These are phyloP conservation scores for Durotheca rogersii DNA, from an alignment of 495 filamentous ascomycete species.

Conservation along the genomic window DNA sequence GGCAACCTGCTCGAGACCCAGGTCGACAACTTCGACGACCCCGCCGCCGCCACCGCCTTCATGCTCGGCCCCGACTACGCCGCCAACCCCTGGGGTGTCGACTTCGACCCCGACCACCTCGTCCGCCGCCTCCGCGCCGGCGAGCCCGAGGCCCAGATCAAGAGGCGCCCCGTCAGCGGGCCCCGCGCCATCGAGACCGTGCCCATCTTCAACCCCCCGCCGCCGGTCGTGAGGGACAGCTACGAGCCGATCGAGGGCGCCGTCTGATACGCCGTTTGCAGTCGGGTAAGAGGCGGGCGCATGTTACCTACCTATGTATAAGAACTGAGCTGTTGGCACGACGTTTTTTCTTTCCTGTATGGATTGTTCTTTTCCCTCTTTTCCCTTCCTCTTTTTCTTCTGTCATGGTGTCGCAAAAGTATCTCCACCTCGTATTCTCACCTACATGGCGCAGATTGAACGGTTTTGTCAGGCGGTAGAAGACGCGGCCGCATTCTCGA, in stretches of 20 bases:
- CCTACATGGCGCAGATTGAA: too few species aligned
- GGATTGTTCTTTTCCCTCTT: too few species aligned
- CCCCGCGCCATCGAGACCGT: constrained; percentile 10
- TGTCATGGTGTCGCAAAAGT: too few species aligned
- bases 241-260: constrained; percentile 10
- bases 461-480: too few species aligned
- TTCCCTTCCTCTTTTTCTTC: too few species aligned
- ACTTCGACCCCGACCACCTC: constrained; percentile 44
- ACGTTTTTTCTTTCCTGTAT: too few species aligned
- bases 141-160: constrained; percentile 34
- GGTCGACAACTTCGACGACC: constrained; percentile 45
- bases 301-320: too few species aligned
- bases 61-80: constrained; percentile 28
- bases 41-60: constrained; percentile 40
- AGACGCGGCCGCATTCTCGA: too few species aligned
- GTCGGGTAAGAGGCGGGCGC: neutral
- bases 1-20: constrained; percentile 51
- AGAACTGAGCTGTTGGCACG: too few species aligned
- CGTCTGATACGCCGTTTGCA: constrained; percentile 1
- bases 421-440: too few species aligned
- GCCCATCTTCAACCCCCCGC: constrained; percentile 15
- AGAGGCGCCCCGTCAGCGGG: constrained; percentile 35
- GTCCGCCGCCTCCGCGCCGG: constrained; percentile 36
- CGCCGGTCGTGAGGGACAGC: constrained; percentile 18
- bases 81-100: constrained; percentile 40